Conservation (phyloP, 805 yeast genomes). For the Metschnikowia lochheadii region DNA sequence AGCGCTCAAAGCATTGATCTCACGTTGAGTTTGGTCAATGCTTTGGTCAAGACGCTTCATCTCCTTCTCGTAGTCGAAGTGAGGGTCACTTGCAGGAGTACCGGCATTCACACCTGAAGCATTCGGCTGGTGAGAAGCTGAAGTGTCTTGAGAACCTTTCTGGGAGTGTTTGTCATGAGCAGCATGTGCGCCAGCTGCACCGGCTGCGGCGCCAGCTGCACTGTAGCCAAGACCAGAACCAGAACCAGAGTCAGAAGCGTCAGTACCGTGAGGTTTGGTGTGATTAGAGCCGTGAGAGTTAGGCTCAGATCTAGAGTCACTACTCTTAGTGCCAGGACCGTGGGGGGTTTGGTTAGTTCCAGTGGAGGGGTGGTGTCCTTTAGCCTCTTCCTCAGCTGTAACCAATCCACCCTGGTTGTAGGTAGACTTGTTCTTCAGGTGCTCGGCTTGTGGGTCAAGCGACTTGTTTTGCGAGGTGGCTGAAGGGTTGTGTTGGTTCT, state of each 20-base stretch:
- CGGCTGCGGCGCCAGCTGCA: not conserved
- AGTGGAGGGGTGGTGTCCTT: not conserved
- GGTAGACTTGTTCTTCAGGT: conserved; percentile 30
- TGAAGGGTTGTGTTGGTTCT: conserved; percentile 2
- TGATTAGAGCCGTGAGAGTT: not conserved
- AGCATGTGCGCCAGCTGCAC: conserved; percentile 2
- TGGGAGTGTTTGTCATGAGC: conserved; percentile 2
- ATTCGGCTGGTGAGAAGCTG: conserved; percentile 7
- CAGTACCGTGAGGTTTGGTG: not conserved
- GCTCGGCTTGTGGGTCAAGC: conserved; percentile 22
- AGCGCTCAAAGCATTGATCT: conserved; percentile 17
- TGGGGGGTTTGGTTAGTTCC: not conserved
- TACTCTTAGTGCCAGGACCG: not conserved
- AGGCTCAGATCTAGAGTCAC: not conserved
- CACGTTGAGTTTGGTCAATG: conserved; percentile 24
- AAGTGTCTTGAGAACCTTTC: conserved; percentile 1
- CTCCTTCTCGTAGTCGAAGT: conserved; percentile 23
- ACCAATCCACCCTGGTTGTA: conserved; percentile 26
- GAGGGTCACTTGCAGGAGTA: conserved; percentile 13
- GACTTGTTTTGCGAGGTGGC: conserved; percentile 7
- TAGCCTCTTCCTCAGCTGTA: conserved; percentile 19
- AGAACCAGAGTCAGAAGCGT: not conserved
- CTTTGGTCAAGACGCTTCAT: conserved; percentile 22
- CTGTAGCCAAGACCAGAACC: not conserved
- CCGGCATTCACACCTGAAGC: conserved; percentile 5